Conservation (phyloP, 108 stramenopile species). For the Conticribra guillardii region DNA sequence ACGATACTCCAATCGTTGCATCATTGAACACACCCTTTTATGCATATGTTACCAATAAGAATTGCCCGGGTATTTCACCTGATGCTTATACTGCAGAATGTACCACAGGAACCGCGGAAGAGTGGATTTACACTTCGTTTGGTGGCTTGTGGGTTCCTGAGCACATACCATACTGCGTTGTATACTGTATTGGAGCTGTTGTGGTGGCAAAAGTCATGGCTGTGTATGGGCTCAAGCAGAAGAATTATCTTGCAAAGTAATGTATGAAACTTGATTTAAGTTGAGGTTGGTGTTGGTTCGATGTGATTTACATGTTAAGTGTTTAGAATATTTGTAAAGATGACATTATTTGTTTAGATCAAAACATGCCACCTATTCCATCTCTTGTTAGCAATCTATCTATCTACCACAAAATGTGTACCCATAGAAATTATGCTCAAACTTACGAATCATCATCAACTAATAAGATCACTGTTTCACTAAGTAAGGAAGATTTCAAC, state of each 20-base stretch:
- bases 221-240: constrained; percentile 48
- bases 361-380: too few species aligned
- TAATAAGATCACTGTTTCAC: too few species aligned
- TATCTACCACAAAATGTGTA: too few species aligned
- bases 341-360: too few species aligned
- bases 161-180: constrained; percentile 52
- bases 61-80: constrained; percentile 24
- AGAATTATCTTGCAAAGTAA: constrained; percentile 60
- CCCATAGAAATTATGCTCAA: too few species aligned
- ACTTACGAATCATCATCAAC: too few species aligned
- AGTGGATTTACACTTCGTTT: constrained; percentile 63
- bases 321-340: too few species aligned
- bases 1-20: constrained; percentile 61
- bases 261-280: too few species aligned
- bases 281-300: too few species aligned
- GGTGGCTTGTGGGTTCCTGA: constrained; percentile 55
- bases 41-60: constrained; percentile 28
- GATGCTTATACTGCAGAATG: background rate
- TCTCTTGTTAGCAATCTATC: too few species aligned
- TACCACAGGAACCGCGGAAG: constrained; percentile 64
- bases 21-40: constrained; percentile 54
- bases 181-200: constrained; percentile 55
- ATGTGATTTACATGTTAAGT: too few species aligned
- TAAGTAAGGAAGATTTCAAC: too few species aligned
- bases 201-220: constrained; percentile 49